A percentile compares a stretch with the other conserved stretches of the same genome.
Evolutionary conservation across 2,329 filamentous ascomycete genomes (phyloP).

Genomic region (Huntiella omanensis): DNA sequence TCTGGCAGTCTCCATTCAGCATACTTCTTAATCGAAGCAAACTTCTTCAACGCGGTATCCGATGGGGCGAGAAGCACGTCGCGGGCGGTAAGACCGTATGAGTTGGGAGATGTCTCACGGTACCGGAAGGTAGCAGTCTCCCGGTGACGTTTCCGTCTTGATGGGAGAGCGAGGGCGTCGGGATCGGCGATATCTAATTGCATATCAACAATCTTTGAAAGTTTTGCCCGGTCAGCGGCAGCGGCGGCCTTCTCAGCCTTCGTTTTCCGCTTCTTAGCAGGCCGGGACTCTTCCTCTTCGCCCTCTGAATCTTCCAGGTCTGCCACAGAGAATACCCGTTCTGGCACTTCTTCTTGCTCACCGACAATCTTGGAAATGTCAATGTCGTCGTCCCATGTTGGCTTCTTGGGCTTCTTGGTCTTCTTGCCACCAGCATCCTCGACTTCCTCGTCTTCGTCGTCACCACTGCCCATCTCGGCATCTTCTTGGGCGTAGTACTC

Average conservation of each 20-base stretch:
- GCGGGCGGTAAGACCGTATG: slow-evolving; percentile 72
- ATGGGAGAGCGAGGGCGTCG: slow-evolving; percentile 26
- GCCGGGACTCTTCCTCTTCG: slow-evolving; percentile 20
- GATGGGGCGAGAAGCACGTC: slow-evolving; percentile 82
- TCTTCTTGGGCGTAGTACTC: slow-evolving; percentile 67
- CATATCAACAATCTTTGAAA: slow-evolving; percentile 72
- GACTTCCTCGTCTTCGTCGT: slow-evolving; percentile 45
- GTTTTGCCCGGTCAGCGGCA: slow-evolving; percentile 63
- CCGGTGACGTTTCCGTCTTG: slow-evolving; percentile 11
- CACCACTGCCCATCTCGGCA: slow-evolving; percentile 45
- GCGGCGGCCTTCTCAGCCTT: slow-evolving; percentile 46
- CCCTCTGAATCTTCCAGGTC: slow-evolving; percentile 29
- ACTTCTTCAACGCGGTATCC: slow-evolving; percentile 73
- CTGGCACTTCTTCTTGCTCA: slow-evolving; percentile 56
- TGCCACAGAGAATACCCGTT: slow-evolving; percentile 31
- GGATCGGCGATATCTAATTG: slow-evolving; percentile 57
- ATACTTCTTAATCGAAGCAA: slow-evolving; percentile 84
- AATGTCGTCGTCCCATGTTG: slow-evolving; percentile 90
- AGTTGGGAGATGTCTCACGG: slow-evolving; percentile 77
- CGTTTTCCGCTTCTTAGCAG: slow-evolving; percentile 39
- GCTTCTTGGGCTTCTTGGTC: slow-evolving; percentile 48
- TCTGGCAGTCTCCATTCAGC: slow-evolving; percentile 73
- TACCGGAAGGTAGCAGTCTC: slow-evolving; percentile 52
- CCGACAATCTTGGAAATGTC: slow-evolving; percentile 86
- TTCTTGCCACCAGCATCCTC: slow-evolving; percentile 35